Conservation (phyloP, 805 yeast genomes). For the Hanseniaspora singularis region DNA sequence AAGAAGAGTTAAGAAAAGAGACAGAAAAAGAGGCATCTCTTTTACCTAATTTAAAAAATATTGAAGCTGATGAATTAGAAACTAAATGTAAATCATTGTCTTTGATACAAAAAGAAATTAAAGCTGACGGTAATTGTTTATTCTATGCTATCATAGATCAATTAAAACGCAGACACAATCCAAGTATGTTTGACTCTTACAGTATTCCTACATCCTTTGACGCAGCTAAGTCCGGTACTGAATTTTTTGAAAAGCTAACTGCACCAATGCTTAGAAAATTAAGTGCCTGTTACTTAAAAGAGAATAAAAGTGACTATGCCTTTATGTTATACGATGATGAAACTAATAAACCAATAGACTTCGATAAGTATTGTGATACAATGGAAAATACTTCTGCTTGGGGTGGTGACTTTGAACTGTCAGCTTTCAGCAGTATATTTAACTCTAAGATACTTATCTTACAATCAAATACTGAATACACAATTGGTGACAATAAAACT, state of each 20-base stretch:
- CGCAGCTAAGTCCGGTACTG: background rate
- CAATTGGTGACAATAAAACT: conserved; percentile 25
- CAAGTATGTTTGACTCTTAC: conserved; percentile 28
- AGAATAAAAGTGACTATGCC: conserved; percentile 53
- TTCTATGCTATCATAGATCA: conserved; percentile 82
- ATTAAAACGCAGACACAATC: conserved; percentile 40
- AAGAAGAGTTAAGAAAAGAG: conserved; percentile 47
- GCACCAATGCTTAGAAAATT: conserved; percentile 42
- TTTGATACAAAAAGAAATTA: conserved; percentile 53
- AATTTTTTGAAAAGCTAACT: conserved; percentile 10
- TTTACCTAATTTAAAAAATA: conserved; percentile 54
- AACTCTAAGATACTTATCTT: conserved; percentile 62
- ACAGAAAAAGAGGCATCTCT: conserved; percentile 59
- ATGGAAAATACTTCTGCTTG: conserved; percentile 73
- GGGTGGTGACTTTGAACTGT: conserved; percentile 92
- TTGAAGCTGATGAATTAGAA: conserved; percentile 58
- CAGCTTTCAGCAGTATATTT: conserved; percentile 64
- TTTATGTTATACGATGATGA: conserved; percentile 78
- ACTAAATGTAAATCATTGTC: conserved; percentile 38
- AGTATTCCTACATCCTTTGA: conserved; percentile 6
- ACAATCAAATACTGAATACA: conserved; percentile 53
- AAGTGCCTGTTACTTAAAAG: conserved; percentile 57
- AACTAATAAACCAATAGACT: conserved; percentile 49
- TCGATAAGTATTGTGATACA: conserved; percentile 56
- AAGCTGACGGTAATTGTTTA: conserved; percentile 90